A percentile compares a stretch with the other conserved stretches of the same genome.
Conservation (phyloP, 2,329 filamentous ascomycete genomes). For the Talaromyces sp. region DNA sequence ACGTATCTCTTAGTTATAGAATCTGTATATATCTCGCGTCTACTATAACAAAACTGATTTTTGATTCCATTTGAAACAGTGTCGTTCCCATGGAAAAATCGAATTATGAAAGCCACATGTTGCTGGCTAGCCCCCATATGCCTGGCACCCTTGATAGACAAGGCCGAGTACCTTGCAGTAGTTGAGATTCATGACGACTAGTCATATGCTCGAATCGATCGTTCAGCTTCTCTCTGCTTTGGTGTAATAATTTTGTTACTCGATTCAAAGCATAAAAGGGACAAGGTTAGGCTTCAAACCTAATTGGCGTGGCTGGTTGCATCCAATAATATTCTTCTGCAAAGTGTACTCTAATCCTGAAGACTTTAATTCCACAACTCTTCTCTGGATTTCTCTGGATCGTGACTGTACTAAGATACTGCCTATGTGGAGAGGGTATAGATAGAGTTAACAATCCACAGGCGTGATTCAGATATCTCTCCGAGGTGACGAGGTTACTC, state of each 20-base stretch:
- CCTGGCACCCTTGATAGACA: too few relatives aligned
- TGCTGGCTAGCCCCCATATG: too few relatives aligned
- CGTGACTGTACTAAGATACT: too few relatives aligned
- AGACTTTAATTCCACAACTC: too few relatives aligned
- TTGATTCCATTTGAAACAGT: neutral
- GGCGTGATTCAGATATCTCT: neutral
- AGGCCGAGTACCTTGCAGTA: too few relatives aligned
- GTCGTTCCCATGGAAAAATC: neutral
- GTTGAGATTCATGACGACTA: too few relatives aligned
- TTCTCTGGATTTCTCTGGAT: too few relatives aligned
- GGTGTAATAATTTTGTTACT: neutral
- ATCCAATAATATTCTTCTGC: neutral
- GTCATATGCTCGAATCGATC: too few relatives aligned
- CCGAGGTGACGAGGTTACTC: neutral
- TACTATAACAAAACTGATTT: neutral
- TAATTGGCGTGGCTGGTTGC: neutral
- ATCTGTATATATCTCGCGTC: neutral
- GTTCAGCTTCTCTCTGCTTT: neutral
- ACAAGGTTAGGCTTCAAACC: neutral
- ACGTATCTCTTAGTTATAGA: neutral
- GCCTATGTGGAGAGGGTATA: too few relatives aligned
- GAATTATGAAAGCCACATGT: too few relatives aligned
- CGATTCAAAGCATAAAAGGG: neutral
- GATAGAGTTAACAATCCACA: neutral
- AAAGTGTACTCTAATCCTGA: too few relatives aligned